Evolutionary conservation across 108 stramenopile genomes (phyloP).

Genomic region (Discostella pseudostelligera): DNA sequence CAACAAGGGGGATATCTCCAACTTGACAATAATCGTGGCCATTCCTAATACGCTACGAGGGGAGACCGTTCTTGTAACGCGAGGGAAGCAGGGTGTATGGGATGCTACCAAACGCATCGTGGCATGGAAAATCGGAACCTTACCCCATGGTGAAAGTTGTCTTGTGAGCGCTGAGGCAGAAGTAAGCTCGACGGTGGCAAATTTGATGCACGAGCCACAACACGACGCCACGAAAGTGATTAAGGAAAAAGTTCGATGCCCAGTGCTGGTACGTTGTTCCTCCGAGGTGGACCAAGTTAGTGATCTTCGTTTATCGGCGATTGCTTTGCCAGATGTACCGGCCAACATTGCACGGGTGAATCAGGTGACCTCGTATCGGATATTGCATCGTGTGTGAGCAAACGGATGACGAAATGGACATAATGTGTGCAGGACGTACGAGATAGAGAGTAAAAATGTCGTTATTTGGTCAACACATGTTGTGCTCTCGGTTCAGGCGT

Average conservation of each 20-base stretch:
- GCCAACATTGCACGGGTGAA: conserved; percentile 2
- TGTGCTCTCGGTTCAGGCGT: too few species aligned
- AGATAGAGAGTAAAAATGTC: too few species aligned
- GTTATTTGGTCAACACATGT: too few species aligned
- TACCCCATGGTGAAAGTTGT: conserved; percentile 65
- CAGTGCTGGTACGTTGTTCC: conserved; percentile 65
- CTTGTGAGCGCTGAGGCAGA: conserved; percentile 61
- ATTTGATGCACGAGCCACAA: not conserved
- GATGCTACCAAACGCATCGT: conserved; percentile 61
- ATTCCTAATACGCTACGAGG: conserved; percentile 52
- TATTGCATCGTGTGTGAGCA: conserved; percentile 4
- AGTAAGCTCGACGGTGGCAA: conserved; percentile 27
- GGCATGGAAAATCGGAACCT: conserved; percentile 56
- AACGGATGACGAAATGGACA: too few species aligned
- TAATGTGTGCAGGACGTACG: too few species aligned
- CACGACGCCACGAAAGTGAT: not conserved
- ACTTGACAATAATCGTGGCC: conserved; percentile 57
- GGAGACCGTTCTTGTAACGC: conserved; percentile 47
- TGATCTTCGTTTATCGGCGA: conserved; percentile 16
- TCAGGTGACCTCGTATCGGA: not conserved
- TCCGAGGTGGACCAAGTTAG: conserved; percentile 68
- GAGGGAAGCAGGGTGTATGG: conserved; percentile 54
- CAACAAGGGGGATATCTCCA: conserved; percentile 60
- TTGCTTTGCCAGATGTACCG: conserved; percentile 4
- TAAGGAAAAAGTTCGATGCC: conserved; percentile 47